Evolutionary conservation across 371 early-diverging fungal species (phyloP), one percentile per base, ranked within the genome.

Genomic region (Furculomyces boomerangus): DNA sequence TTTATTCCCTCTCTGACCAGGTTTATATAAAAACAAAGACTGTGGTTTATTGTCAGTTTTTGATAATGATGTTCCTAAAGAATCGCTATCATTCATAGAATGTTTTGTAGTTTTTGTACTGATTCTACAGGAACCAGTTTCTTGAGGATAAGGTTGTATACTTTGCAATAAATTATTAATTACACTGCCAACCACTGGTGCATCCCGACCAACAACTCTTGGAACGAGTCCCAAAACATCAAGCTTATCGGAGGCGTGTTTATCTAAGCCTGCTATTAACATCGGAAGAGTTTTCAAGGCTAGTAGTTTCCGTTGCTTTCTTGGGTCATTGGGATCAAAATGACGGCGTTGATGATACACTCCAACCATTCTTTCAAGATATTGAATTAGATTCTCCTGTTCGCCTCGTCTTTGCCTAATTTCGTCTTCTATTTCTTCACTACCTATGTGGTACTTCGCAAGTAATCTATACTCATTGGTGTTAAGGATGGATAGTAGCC

Each of bases 21-120:
- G 67, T 29, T 66, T 63, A 22, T 67, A 52, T 53, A 67, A 50
- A 24, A 67, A 67, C 32, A 66, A 39, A 13, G 62, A 44, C 8
- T 46, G 30, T 7, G 7, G 7, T 10, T 16, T 35, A 35, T 35
- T 35, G 35, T 35, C 16, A 35, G 35, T 10, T 16, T 35, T 35
- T 7, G 7, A 35, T 10, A 35, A 7, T 10, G 35, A 16, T 10
- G 35, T 35, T 7, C 35, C 35, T 10, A 35, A 10, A 10, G 7
- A 10, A 1, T 53, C 30, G 0, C 44, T 50, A 1, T 39, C 28
- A 27, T 45, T 35, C 10, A 53, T 14, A 2, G n/a, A n/a, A n/a
- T n/a, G n/a, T n/a, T n/a, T n/a, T n/a, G n/a, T n/a, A n/a, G n/a
- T n/a, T n/a, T n/a, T n/a, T n/a, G n/a, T n/a, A n/a, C n/a, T n/a